Evolutionary conservation across 495 filamentous ascomycete genomes (phyloP), one percentile per base, ranked within the genome.

Genomic region (Chaetomium tenue): DNA sequence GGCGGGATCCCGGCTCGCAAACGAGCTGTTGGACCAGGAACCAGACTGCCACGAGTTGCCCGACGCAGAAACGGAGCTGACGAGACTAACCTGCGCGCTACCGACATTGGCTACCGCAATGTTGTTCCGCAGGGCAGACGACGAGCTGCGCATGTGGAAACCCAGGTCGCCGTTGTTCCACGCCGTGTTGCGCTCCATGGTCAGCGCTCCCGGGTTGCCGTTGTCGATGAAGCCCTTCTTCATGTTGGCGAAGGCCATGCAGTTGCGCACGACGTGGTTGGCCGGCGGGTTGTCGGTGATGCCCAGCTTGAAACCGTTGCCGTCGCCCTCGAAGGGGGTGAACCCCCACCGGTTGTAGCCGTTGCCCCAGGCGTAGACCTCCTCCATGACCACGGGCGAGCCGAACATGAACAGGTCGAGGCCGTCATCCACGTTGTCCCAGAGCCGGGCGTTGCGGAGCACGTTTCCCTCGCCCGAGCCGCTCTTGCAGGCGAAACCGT

Each of bases 401-500:
- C 33, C 54, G 20, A 57, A 57, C 54, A 57, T 57, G 54, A 42
- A 57, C 37, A 57, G 54, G 54, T 57, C 54, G 54, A 57, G 54
- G 9, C 54, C 54, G 37, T 57, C 54, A 37, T 57, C 54, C 9
- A 57, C 54, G 54, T 57, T 57, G 54, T 57, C 54, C 54, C 54
- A 57, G n/a, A 57, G 54, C 54, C 54, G n/a, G n/a, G 54, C 54
- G 33, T 57, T 57, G 54, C 54, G 54, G n/a, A 57, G 54, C 54
- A 57, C 54, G 33, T 57, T 57, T 37, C 54, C 54, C 37, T 57
- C 54, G 11, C 54, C 54, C 12, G 33, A 40, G 37, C 54, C 54
- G 54, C 54, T 57, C 54, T 57, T 57, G 54, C 54, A 57, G 37
- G 54, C 54, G 37, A 57, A 57, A 4, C 54, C 54, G 54, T 57